phyloP scores from a whole-genome alignment of 2,329 filamentous ascomycete species.

The Cladosporium sp. region DNA sequence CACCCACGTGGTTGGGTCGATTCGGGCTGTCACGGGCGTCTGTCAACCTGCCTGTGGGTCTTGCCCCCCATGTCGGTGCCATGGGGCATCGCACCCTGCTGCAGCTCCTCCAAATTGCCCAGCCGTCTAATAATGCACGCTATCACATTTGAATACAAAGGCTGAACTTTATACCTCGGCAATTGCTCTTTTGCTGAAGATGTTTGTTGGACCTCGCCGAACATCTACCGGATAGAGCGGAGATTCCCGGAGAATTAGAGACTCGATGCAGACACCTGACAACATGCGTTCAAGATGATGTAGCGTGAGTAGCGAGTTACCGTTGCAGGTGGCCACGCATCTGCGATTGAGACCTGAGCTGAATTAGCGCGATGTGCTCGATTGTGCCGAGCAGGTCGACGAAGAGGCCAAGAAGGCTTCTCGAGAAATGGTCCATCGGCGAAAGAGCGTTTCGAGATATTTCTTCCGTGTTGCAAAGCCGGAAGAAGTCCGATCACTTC shows the following conservation, averaged over 20 bases:
- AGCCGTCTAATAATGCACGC: slow-evolving; percentile 2
- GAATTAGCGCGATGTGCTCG: too few species aligned
- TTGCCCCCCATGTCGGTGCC: not conserved
- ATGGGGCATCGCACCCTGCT: slow-evolving; percentile 7
- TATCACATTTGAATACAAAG: not conserved
- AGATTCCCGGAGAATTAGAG: too few species aligned
- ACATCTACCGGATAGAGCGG: not conserved
- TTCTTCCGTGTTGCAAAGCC: not conserved
- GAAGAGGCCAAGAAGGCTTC: too few species aligned
- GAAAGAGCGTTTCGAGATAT: too few species aligned
- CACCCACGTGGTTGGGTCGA: slow-evolving; percentile 3
- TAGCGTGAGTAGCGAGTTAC: too few species aligned
- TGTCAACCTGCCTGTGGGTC: not conserved
- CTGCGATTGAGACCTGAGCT: too few species aligned
- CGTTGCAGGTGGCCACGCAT: too few species aligned
- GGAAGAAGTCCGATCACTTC: not conserved
- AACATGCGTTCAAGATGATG: too few species aligned
- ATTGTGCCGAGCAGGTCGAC: too few species aligned
- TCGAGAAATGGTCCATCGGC: too few species aligned
- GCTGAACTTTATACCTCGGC: slow-evolving; percentile 1
- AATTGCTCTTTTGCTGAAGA: not conserved
- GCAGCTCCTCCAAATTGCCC: slow-evolving; percentile 11
- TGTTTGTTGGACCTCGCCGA: not conserved
- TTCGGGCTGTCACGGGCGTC: not conserved
- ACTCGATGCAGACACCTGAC: too few species aligned